Percentiles rank a stretch among this genome's conserved stretches.
Conservation (phyloP, 768 basidiomycete species). For the Sarcomyxa edulis region DNA sequence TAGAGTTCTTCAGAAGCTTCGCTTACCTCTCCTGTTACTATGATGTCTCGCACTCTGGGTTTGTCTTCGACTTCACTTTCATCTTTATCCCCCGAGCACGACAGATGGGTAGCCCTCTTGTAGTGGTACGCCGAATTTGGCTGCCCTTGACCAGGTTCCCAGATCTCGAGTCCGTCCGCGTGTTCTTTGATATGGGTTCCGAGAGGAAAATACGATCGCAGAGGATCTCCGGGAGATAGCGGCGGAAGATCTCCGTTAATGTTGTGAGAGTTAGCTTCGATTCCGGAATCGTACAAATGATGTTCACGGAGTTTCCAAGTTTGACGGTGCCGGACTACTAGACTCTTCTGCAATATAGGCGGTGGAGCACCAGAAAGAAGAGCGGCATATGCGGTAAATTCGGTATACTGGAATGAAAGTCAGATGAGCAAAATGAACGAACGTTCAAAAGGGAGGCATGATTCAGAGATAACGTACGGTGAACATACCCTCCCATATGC, state of each 20-base stretch:
- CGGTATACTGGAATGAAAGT: constrained; percentile 53
- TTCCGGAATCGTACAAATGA: constrained; percentile 37
- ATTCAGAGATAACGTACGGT: constrained; percentile 39
- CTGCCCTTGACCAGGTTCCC: too few relatives aligned
- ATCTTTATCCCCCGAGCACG: neutral
- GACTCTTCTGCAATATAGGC: constrained; percentile 60
- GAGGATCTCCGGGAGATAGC: constrained; percentile 53
- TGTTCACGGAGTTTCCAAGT: constrained; percentile 87
- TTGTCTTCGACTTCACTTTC: constrained; percentile 13
- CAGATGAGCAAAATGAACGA: neutral
- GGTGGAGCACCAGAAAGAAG: constrained; percentile 69
- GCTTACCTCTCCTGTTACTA: constrained; percentile 70
- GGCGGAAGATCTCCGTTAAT: constrained; percentile 23
- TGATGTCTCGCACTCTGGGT: constrained; percentile 46
- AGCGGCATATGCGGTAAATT: constrained; percentile 80
- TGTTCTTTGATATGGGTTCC: constrained; percentile 46
- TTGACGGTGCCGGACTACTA: constrained; percentile 81
- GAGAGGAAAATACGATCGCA: constrained; percentile 56
- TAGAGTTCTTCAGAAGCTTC: neutral
- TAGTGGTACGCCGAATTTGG: too few relatives aligned
- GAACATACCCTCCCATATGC: constrained; percentile 78
- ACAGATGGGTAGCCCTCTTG: too few relatives aligned
- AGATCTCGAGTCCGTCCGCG: constrained; percentile 40
- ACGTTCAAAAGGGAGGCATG: neutral
- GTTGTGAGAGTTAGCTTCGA: constrained; percentile 27